Percentiles rank a stretch among this genome's conserved stretches.
These are phyloP conservation scores for Ophiostoma pallidulum DNA, from an alignment of 2,329 filamentous ascomycete species.

Conservation along the genomic window DNA sequence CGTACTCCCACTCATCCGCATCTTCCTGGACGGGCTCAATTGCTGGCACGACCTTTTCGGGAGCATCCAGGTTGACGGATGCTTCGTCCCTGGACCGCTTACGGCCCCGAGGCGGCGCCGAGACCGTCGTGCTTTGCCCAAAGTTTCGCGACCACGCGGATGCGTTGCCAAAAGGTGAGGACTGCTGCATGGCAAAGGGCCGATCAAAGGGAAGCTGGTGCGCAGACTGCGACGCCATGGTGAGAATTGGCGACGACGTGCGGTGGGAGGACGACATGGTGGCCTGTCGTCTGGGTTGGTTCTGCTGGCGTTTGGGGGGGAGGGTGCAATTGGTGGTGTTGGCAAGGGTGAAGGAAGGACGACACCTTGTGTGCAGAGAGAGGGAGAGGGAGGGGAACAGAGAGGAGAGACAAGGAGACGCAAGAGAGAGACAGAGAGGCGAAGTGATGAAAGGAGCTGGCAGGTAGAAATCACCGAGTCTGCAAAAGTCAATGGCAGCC, in stretches of 20 bases:
- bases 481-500: no score
- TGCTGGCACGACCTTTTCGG: conserved; percentile 37
- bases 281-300: conserved; percentile 3
- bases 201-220: conserved; percentile 33
- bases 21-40: conserved; percentile 39
- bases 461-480: not conserved
- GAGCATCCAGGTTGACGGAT: conserved; percentile 53
- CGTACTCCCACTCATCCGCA: conserved; percentile 59
- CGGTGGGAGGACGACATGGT: conserved; percentile 37
- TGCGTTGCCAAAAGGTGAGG: conserved; percentile 27
- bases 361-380: no score
- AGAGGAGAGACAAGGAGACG: no score
- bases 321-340: not conserved
- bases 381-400: no score
- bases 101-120: conserved; percentile 43
- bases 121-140: conserved; percentile 14
- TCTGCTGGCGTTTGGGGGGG: not conserved
- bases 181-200: conserved; percentile 30
- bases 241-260: conserved; percentile 37
- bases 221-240: conserved; percentile 34
- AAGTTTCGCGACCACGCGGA: conserved; percentile 26
- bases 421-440: no score
- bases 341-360: no score
- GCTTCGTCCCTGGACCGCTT: conserved; percentile 73
- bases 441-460: no score